Evolutionary conservation across 139 green algal genomes (phyloP).

Genomic region (Chlorella ohadii): DNA sequence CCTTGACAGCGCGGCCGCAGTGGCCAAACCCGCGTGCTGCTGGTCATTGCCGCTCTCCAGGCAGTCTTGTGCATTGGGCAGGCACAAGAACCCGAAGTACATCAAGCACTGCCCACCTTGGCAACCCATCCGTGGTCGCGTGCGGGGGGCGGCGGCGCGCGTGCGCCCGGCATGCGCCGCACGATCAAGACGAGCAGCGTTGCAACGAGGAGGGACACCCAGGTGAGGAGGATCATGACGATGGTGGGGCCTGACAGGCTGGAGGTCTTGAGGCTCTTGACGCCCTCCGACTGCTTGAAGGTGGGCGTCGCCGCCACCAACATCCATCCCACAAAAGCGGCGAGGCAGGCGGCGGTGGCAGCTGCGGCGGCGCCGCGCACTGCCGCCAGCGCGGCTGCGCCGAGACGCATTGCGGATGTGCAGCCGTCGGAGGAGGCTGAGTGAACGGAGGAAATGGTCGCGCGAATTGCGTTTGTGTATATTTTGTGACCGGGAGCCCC

Average conservation of each 20-base stretch:
- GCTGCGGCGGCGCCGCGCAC: not conserved
- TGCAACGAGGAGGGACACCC: not conserved
- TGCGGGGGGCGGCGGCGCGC: too few species aligned
- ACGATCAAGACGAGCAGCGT: not conserved
- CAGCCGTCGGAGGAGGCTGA: not conserved
- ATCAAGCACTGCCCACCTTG: too few species aligned
- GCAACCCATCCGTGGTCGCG: too few species aligned
- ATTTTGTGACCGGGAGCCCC: too few species aligned
- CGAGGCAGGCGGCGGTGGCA: not conserved
- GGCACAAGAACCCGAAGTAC: too few species aligned
- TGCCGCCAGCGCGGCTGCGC: not conserved
- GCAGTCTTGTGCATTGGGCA: too few species aligned
- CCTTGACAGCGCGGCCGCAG: too few species aligned
- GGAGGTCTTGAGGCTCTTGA: not conserved
- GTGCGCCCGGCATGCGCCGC: not conserved
- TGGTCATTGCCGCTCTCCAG: too few species aligned
- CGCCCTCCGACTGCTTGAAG: not conserved
- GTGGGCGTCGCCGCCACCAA: not conserved
- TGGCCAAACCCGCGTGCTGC: too few species aligned
- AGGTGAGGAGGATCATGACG: not conserved
- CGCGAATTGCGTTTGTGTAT: too few species aligned
- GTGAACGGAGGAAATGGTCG: too few species aligned
- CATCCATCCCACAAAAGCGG: not conserved
- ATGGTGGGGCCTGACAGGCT: not conserved
- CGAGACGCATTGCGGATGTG: not conserved